These are phyloP conservation scores for Dipodascopsis uninucleata DNA, from an alignment of 805 yeast species.

Conservation along the genomic window DNA sequence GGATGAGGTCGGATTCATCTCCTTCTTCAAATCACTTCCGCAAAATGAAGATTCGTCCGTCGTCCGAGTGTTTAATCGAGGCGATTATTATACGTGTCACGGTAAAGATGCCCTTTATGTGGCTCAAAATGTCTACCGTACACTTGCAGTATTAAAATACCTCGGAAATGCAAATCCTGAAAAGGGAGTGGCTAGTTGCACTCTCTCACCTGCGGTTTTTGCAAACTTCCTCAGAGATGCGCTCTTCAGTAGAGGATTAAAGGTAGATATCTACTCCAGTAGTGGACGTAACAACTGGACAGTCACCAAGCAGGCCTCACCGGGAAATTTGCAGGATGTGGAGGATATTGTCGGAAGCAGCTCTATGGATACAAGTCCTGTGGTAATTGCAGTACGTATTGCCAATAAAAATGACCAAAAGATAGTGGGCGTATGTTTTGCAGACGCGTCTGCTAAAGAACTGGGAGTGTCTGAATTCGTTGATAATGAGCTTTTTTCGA, in stretches of 20 bases:
- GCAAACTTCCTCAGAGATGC: slow-evolving; percentile 60
- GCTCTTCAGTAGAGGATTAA: slow-evolving; percentile 65
- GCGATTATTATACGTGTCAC: slow-evolving; percentile 71
- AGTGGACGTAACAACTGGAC: slow-evolving; percentile 47
- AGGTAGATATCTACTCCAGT: slow-evolving; percentile 68
- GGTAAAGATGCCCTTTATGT: slow-evolving; percentile 74
- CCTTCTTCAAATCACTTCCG: slow-evolving; percentile 28
- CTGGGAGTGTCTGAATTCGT: slow-evolving; percentile 74
- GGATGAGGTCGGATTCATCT: slow-evolving; percentile 41
- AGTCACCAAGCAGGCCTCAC: slow-evolving; percentile 64
- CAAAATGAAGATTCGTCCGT: slow-evolving; percentile 10
- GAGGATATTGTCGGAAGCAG: slow-evolving; percentile 61
- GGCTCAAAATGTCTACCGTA: slow-evolving; percentile 80
- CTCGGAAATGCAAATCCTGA: slow-evolving; percentile 38
- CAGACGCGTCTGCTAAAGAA: slow-evolving; percentile 64
- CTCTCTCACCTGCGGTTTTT: slow-evolving; percentile 73
- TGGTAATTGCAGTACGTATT: slow-evolving; percentile 52
- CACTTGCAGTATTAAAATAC: slow-evolving; percentile 71
- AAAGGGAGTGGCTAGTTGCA: slow-evolving; percentile 57
- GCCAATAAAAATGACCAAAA: slow-evolving; percentile 44
- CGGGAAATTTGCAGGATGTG: slow-evolving; percentile 79
- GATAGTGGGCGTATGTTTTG: slow-evolving; percentile 71
- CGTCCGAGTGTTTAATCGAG: slow-evolving; percentile 22
- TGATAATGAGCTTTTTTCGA: slow-evolving; percentile 84
- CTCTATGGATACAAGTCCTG: slow-evolving; percentile 45